A percentile compares a stretch with the other conserved stretches of the same genome.
phyloP scores from a whole-genome alignment of 768 basidiomycete species.

The Tulasnella sp. region DNA sequence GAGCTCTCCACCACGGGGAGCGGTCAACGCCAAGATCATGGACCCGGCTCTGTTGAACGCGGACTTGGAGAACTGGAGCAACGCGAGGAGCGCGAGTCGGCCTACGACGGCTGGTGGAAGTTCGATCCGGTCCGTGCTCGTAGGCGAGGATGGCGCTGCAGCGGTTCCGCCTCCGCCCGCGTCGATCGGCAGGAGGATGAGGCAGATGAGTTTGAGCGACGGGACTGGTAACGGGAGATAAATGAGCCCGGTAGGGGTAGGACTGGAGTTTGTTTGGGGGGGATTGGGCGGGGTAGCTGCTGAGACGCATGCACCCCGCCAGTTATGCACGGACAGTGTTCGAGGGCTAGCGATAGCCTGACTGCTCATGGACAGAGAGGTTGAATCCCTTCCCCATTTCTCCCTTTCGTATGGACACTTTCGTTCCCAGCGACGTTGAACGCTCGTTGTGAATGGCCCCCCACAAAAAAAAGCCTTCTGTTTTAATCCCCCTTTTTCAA shows the following conservation, averaged over 20 bases:
- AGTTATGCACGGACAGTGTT: background rate
- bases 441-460: background rate
- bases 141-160: background rate
- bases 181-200: constrained; percentile 5
- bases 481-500: background rate
- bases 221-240: background rate
- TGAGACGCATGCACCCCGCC: too few species aligned
- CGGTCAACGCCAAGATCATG: constrained; percentile 9
- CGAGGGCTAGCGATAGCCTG: background rate
- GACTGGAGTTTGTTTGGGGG: background rate
- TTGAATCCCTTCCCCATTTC: background rate
- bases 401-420: background rate
- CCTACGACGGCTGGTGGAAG: background rate
- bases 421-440: background rate
- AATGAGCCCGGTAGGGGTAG: background rate
- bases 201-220: constrained; percentile 16
- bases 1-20: background rate
- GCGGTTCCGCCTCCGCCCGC: background rate
- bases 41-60: background rate
- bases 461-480: background rate
- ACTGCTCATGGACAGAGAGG: background rate
- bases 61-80: background rate
- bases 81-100: background rate
- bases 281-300: too few species aligned
- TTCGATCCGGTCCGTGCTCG: background rate